Percentiles rank a stretch among this genome's conserved stretches.
phyloP scores from a whole-genome alignment of 106 monocot genomes.

The Dendrobium catenatum region DNA sequence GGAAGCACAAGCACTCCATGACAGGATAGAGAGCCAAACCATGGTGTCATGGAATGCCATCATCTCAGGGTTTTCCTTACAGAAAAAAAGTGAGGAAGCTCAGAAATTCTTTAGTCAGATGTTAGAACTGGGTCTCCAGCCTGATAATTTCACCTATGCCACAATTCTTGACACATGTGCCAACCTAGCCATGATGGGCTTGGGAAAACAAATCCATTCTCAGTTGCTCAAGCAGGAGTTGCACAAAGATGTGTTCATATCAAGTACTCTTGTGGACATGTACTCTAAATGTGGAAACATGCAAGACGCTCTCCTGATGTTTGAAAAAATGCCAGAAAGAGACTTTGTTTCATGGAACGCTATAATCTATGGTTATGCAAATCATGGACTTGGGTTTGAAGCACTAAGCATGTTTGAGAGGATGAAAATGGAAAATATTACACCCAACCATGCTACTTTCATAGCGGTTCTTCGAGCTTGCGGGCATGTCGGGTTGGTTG shows the following conservation, averaged over 20 bases:
- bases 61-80: slow-evolving; percentile 68
- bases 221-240: slow-evolving; percentile 63
- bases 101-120: slow-evolving; percentile 60
- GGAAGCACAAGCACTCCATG: slow-evolving; percentile 64
- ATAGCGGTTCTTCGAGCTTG: slow-evolving; percentile 79
- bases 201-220: slow-evolving; percentile 84
- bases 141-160: slow-evolving; percentile 84
- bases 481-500: slow-evolving; percentile 58
- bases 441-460: slow-evolving; percentile 79
- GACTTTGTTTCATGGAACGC: slow-evolving; percentile 89
- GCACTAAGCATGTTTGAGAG: slow-evolving; percentile 60
- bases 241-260: slow-evolving; percentile 57
- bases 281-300: slow-evolving; percentile 87
- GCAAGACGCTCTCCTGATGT: slow-evolving; percentile 54
- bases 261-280: slow-evolving; percentile 92
- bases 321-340: slow-evolving; percentile 47
- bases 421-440: slow-evolving; percentile 56
- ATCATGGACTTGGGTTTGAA: slow-evolving; percentile 60
- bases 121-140: slow-evolving; percentile 48
- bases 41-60: slow-evolving; percentile 86
- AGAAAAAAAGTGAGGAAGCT: slow-evolving; percentile 69
- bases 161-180: slow-evolving; percentile 82
- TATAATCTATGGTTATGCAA: slow-evolving; percentile 74
- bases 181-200: slow-evolving; percentile 40
- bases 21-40: slow-evolving; percentile 28